A percentile compares a stretch with the other conserved stretches of the same genome.
These are phyloP conservation scores for Drechslerella dactyloides DNA, from an alignment of 2,329 filamentous ascomycete genomes.

Conservation along the genomic window DNA sequence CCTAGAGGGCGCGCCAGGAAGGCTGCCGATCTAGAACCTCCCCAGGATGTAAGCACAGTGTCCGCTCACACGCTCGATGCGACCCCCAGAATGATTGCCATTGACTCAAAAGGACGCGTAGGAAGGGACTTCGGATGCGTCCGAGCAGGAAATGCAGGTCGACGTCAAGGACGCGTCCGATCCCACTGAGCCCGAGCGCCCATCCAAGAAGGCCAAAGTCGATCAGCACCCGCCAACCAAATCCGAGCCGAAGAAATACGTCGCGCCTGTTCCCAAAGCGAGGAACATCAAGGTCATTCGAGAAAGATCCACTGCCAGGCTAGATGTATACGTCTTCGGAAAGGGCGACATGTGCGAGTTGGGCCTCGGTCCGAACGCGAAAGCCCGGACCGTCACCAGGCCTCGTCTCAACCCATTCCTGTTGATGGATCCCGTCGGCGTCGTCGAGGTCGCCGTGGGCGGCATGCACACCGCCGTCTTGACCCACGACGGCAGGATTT, in stretches of 20 bases:
- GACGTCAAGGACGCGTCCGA: conserved; percentile 14
- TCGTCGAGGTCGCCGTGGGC: conserved; percentile 78
- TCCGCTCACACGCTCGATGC: conserved; percentile 8
- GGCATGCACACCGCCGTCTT: conserved; percentile 82
- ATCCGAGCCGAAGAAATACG: conserved; percentile 52
- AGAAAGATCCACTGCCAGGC: conserved; percentile 61
- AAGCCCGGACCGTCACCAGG: conserved; percentile 71
- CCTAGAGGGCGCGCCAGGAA: conserved; percentile 47
- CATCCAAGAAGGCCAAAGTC: conserved; percentile 53
- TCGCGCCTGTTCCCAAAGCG: conserved; percentile 54
- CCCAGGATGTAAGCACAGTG: conserved; percentile 22
- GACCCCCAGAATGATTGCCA: too few species aligned
- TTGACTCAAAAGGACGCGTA: conserved; percentile 9
- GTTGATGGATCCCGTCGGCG: conserved; percentile 65
- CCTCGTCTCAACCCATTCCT: conserved; percentile 73
- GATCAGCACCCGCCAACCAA: conserved; percentile 28
- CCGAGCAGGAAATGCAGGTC: conserved; percentile 5
- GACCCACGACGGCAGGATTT: conserved; percentile 79
- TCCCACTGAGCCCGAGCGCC: conserved; percentile 55
- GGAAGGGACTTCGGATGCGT: background rate
- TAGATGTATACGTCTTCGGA: conserved; percentile 81
- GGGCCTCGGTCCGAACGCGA: conserved; percentile 69
- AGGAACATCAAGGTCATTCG: conserved; percentile 55
- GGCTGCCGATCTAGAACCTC: conserved; percentile 31
- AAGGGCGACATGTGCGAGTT: conserved; percentile 82